Conservation (phyloP, 768 basidiomycete genomes). For the Panellus pusillus region DNA sequence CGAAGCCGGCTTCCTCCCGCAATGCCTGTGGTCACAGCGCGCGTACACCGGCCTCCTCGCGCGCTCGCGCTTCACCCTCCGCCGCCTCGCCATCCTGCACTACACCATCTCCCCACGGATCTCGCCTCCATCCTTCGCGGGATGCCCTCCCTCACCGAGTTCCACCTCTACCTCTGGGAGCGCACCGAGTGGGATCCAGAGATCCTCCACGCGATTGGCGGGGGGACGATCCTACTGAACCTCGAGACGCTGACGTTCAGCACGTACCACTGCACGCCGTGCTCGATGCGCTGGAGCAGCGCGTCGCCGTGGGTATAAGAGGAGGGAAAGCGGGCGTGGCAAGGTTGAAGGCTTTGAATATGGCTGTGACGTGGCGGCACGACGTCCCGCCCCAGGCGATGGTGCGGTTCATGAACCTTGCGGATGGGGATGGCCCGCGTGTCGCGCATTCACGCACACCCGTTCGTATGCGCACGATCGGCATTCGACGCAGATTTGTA, state of each 20-base stretch:
- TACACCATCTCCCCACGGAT: constrained; percentile 14
- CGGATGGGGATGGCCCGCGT: constrained; percentile 4
- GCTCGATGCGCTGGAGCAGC: constrained; percentile 10
- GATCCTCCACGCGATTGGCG: constrained; percentile 6
- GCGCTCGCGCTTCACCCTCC: constrained; percentile 17
- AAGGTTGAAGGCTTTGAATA: constrained; percentile 11
- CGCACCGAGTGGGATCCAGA: constrained; percentile 12
- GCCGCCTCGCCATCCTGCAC: constrained; percentile 20
- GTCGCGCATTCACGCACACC: constrained; percentile 14
- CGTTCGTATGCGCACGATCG: constrained; percentile 20
- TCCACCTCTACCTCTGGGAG: constrained; percentile 19
- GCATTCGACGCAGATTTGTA: constrained; percentile 1
- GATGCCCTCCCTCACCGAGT: constrained; percentile 18
- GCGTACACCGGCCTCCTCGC: constrained; percentile 18
- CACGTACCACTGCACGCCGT: constrained; percentile 11
- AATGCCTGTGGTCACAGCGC: constrained; percentile 16
- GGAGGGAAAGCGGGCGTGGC: neutral
- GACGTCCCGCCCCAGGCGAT: constrained; percentile 11
- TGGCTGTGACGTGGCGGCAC: constrained; percentile 11
- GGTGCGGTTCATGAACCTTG: constrained; percentile 15
- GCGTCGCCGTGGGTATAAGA: constrained; percentile 1
- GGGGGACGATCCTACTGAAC: constrained; percentile 12
- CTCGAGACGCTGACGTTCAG: constrained; percentile 21
- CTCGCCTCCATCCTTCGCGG: constrained; percentile 11
- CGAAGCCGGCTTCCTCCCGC: constrained; percentile 14